Conservation (phyloP, 2,329 filamentous ascomycete genomes). For the Talaromyces sp. region DNA sequence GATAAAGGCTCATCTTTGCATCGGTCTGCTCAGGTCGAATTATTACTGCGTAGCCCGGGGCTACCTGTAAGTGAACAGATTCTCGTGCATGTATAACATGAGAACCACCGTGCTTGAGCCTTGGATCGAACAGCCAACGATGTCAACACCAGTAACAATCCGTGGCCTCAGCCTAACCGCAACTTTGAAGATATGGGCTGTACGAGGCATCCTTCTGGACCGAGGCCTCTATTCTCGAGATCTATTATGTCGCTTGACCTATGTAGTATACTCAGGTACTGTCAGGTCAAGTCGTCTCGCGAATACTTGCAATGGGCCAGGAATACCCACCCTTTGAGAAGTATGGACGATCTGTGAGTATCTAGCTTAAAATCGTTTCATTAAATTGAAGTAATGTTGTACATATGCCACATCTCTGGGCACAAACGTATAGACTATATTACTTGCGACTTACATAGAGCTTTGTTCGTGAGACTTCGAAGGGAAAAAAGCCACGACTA, state of each 20-base stretch:
- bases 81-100: no score
- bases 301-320: background rate
- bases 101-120: no score
- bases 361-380: background rate
- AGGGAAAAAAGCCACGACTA: background rate
- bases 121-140: no score
- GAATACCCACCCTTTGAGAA: background rate
- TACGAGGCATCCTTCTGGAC: no score
- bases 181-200: no score
- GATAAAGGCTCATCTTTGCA: no score
- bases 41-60: no score
- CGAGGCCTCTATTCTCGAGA: no score
- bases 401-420: background rate
- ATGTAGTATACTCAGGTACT: background rate
- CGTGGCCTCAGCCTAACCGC: no score
- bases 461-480: background rate
- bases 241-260: background rate
- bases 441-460: background rate
- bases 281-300: background rate
- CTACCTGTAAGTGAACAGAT: no score
- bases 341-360: background rate
- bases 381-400: background rate
- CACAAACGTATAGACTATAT: background rate
- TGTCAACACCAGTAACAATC: no score
- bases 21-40: no score